phyloP scores from a whole-genome alignment of 2,329 filamentous ascomycete species.

The Drechslerella stenobrocha region DNA sequence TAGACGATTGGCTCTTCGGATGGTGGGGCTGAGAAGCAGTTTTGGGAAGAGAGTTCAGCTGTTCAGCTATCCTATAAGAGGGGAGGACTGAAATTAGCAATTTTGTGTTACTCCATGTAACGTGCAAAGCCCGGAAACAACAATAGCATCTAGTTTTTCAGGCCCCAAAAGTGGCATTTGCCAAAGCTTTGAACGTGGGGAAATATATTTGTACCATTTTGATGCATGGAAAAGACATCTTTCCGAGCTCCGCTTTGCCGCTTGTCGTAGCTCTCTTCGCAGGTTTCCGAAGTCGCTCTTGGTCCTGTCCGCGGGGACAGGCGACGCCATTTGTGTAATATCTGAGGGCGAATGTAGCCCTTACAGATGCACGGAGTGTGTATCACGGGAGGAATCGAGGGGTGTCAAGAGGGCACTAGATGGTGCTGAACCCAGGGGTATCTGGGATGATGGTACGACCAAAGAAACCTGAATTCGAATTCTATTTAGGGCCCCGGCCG shows the following conservation, averaged over 20 bases:
- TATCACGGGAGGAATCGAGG: slow-evolving; percentile 8
- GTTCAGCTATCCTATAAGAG: slow-evolving; percentile 32
- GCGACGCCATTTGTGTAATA: slow-evolving; percentile 35
- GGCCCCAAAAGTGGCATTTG: not conserved
- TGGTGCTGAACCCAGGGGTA: slow-evolving; percentile 32
- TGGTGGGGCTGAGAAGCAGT: slow-evolving; percentile 64
- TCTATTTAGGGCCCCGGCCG: not conserved
- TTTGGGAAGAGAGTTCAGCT: slow-evolving; percentile 49
- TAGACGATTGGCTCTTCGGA: slow-evolving; percentile 70
- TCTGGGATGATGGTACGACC: not conserved
- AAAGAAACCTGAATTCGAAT: not conserved
- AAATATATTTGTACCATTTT: slow-evolving; percentile 71
- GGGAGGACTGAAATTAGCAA: slow-evolving; percentile 24
- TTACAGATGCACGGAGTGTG: slow-evolving; percentile 20
- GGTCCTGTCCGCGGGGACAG: slow-evolving; percentile 13
- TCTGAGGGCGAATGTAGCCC: slow-evolving; percentile 9
- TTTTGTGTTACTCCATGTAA: slow-evolving; percentile 14
- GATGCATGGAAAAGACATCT: slow-evolving; percentile 92
- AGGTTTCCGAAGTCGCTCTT: slow-evolving; percentile 36
- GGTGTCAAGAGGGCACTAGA: slow-evolving; percentile 20
- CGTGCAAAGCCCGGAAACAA: not conserved
- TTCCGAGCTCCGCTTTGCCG: slow-evolving; percentile 88
- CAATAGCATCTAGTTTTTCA: slow-evolving; percentile 7
- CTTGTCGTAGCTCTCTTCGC: slow-evolving; percentile 55
- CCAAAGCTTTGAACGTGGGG: not conserved